Evolutionary conservation across 2,329 filamentous ascomycete genomes (phyloP), one percentile per base, ranked within the genome.

Genomic region (Moelleriella libera): DNA sequence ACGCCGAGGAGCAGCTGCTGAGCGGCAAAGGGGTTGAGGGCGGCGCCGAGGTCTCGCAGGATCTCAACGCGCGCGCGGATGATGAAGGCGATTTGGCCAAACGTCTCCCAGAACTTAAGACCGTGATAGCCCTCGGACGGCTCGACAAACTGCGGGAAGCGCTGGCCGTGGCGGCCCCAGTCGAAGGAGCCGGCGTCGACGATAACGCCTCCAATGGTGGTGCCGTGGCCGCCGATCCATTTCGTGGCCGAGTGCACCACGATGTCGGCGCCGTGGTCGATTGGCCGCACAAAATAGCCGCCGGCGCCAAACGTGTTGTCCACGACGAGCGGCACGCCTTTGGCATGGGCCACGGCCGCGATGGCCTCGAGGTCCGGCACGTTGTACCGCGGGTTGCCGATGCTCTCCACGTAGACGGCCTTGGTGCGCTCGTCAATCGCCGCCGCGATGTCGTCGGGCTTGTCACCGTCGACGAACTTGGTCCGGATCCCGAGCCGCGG

Each of bases 251-350:
- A 92, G 74, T 96, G 88, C 29, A 95, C 86, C 46, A 96, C 83
- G 51, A 96, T 95, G 61, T 96, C 89, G 53, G 86, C 89, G 48
- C 89, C 89, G 64, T 94, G 85, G 29, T 89, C 82, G 57, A 96
- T 90, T 41, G 89, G 89, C 6, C 84, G 80, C 55, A 83, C 72
- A 63, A 87, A 94, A 74, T 86, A 96, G 45, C 90, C 89, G 50
- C 89, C 89, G 10, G 89, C 89, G 44, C 89, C 90, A 58, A 96
- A 96, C 7, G 89, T 96, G 72, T 96, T 96, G 69, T 96, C 89
- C 45, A 90, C 80, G 52, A 85, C 69, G 3, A 85, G 64, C 8
- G 82, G 82, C 3, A 85, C 76, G 30, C 81, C 82, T 61, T 75
- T 75, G 48, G 72, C 74, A 54, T 80, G 88, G 12, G 88, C 88